Evolutionary conservation across 139 green algal genomes (phyloP), one percentile per base, ranked within the genome.

Genomic region (Chlamydomonas sphaeroides): DNA sequence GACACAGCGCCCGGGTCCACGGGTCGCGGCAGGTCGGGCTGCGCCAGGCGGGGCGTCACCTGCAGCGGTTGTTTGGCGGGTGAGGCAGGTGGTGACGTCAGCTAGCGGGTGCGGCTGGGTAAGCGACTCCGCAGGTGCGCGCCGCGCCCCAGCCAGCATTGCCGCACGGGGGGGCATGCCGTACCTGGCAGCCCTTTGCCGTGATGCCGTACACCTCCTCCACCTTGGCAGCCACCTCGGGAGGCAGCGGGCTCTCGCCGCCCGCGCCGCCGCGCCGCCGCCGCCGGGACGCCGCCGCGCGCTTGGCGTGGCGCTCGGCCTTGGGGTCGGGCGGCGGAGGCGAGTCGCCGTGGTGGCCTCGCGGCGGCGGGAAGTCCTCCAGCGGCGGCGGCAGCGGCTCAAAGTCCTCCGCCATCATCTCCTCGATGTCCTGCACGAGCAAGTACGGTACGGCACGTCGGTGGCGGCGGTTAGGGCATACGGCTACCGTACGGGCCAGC

Each of bases 341-440:
- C 17, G 41, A 59, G 39, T 70, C 74, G 41, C 74, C 74, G 53
- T 66, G 74, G 41, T 62, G 71, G 59, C 74, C 74, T 15, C 74
- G 74, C 4, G 63, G 59, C 41, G 36, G 48, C 28, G 74, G 74
- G 51, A 70, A 35, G 33, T 59, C 32, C 23, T 51, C 59, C 30
- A 45, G 38, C 1, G 74, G 39, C 7, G 74, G 74, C 59, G 74
- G 57, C 23, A 28, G 59, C 5, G 74, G 74, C 20, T 38, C 61
- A 32, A 63, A 80, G 74, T 80, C 59, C 36, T 65, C 57, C 49
- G 39, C 38, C 23, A 21, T 33, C 74, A 80, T 80, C 18, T 48
- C 59, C 21, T 32, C 74, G 0, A 80, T 41, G 59, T 80, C 74
- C 74, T 80, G 74, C 0, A 25, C 32, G 53, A n/a, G n/a, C n/a